These are phyloP conservation scores for Davidsoniella virescens DNA, from an alignment of 2,329 filamentous ascomycete species.

Conservation along the genomic window DNA sequence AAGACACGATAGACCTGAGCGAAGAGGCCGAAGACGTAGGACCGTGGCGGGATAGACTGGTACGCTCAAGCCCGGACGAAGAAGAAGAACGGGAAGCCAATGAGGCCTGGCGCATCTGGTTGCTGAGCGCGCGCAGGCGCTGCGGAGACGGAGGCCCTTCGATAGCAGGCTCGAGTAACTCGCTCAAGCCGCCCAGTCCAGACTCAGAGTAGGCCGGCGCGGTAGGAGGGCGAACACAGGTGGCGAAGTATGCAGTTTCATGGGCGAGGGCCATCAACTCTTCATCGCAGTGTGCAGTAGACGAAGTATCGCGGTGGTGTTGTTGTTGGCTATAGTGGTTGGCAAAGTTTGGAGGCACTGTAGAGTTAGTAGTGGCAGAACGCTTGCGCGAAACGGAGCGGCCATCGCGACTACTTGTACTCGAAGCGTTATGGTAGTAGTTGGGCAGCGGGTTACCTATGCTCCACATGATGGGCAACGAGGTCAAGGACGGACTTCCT, in stretches of 20 bases:
- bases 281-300: not conserved
- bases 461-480: constrained; percentile 11
- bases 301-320: not conserved
- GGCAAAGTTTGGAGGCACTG: not conserved
- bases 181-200: constrained; percentile 18
- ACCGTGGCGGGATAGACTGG: constrained; percentile 20
- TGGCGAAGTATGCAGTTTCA: not conserved
- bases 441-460: constrained; percentile 10
- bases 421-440: constrained; percentile 6
- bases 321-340: not conserved
- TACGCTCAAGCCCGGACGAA: constrained; percentile 6
- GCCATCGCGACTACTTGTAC: constrained; percentile 8
- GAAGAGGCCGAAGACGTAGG: constrained; percentile 41
- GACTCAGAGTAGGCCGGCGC: constrained; percentile 7
- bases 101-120: constrained; percentile 40
- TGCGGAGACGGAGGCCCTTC: constrained; percentile 46
- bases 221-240: constrained; percentile 3
- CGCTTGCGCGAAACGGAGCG: constrained; percentile 10
- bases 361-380: constrained; percentile 6
- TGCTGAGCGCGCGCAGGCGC: constrained; percentile 39
- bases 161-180: constrained; percentile 39
- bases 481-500: not conserved
- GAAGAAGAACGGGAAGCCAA: constrained; percentile 17
- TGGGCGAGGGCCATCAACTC: not conserved
- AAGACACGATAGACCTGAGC: constrained; percentile 25